Conservation (phyloP, 768 basidiomycete genomes). For the Lentinula raphanica region DNA sequence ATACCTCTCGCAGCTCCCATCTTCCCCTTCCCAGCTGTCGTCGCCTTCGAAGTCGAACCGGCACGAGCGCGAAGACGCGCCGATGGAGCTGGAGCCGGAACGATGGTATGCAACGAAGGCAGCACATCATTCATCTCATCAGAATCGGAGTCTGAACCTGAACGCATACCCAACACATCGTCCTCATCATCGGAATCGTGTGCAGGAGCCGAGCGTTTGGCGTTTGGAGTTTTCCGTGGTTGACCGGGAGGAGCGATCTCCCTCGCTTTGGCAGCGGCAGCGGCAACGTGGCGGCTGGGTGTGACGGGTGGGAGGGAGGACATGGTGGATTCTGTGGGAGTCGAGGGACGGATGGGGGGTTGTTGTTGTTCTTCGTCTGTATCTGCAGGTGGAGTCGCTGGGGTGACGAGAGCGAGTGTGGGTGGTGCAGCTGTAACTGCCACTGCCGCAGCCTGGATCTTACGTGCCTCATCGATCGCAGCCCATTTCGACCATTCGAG, state of each 20-base stretch:
- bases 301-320: constrained; percentile 72
- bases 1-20: constrained; percentile 38
- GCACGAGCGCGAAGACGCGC: constrained; percentile 24
- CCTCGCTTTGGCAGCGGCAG: constrained; percentile 64
- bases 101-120: constrained; percentile 50
- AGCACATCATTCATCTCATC: constrained; percentile 56
- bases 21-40: constrained; percentile 28
- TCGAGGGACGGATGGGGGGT: constrained; percentile 34
- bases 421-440: constrained; percentile 28
- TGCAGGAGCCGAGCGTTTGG: constrained; percentile 53
- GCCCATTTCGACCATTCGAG: constrained; percentile 93
- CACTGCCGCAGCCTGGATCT: constrained; percentile 33
- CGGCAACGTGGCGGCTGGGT: constrained; percentile 69
- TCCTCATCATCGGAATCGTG: constrained; percentile 67
- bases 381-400: constrained; percentile 79
- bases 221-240: constrained; percentile 81
- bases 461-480: constrained; percentile 74
- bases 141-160: constrained; percentile 16
- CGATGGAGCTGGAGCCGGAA: constrained; percentile 37
- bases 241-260: constrained; percentile 76
- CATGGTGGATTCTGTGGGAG: constrained; percentile 34
- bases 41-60: not conserved
- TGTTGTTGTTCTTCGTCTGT: constrained; percentile 60
- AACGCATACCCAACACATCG: not conserved
- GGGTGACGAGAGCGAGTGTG: constrained; percentile 46